A percentile compares a stretch with the other conserved stretches of the same genome.
phyloP scores from a whole-genome alignment of 176 grass and related monocot species.

The Juncus inflexus region DNA sequence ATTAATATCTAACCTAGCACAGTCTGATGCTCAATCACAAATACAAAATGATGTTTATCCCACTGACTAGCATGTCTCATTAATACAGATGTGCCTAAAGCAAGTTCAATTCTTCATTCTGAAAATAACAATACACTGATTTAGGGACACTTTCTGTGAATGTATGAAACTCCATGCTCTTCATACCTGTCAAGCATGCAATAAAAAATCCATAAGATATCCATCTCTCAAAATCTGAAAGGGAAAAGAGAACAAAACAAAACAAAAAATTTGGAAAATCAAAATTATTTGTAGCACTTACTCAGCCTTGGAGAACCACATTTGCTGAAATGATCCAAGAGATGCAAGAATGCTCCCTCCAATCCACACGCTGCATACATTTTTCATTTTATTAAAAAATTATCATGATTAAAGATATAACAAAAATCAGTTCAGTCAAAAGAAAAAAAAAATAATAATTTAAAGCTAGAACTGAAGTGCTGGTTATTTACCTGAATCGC shows the following conservation, averaged over 20 bases:
- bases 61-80: too few species aligned
- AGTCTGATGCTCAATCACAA: too few species aligned
- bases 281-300: constrained; percentile 34
- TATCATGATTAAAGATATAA: too few species aligned
- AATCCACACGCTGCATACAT: constrained; percentile 82
- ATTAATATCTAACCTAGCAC: too few species aligned
- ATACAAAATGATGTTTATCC: too few species aligned
- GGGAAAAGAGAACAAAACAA: constrained; percentile 1
- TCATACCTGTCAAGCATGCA: constrained; percentile 55
- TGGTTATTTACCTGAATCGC: constrained; percentile 65
- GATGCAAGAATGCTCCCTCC: constrained; percentile 99
- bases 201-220: background rate
- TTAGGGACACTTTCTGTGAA: constrained; percentile 97
- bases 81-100: too few species aligned
- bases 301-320: constrained; percentile 99
- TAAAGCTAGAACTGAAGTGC: too few species aligned
- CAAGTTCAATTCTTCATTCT: too few species aligned
- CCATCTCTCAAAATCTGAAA: constrained; percentile 2
- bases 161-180: constrained; percentile 95
- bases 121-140: background rate
- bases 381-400: background rate
- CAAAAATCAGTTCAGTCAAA: background rate
- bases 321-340: constrained; percentile 99
- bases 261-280: background rate
- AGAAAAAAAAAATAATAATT: background rate